These are phyloP conservation scores for Colletotrichum lindemuthianum DNA, from an alignment of 2,329 filamentous ascomycete species.

Conservation along the genomic window DNA sequence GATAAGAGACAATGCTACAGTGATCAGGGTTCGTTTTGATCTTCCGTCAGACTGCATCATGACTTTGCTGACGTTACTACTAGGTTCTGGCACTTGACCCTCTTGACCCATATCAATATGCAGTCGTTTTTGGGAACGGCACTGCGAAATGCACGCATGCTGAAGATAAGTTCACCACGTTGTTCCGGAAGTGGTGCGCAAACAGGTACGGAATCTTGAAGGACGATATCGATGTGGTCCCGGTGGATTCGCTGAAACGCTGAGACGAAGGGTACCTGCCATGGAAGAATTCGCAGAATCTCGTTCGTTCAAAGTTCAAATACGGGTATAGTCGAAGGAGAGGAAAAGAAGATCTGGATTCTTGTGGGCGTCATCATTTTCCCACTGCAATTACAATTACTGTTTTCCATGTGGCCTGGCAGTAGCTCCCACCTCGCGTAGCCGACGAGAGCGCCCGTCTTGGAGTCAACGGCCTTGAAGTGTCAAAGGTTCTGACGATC, in stretches of 20 bases:
- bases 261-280: accelerated
- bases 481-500: constrained; percentile 37
- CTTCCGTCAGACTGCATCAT: too few species aligned
- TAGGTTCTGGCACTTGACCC: background rate
- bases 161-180: background rate
- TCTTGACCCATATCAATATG: background rate
- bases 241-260: too few species aligned
- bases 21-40: background rate
- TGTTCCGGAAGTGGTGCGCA: background rate
- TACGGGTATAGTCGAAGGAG: too few species aligned
- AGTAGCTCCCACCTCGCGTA: constrained; percentile 40
- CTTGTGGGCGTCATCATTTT: too few species aligned
- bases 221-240: too few species aligned
- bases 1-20: background rate
- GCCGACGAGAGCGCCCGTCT: constrained; percentile 39
- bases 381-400: too few species aligned
- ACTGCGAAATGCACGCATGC: background rate
- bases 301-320: too few species aligned
- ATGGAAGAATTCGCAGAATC: too few species aligned
- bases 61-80: background rate
- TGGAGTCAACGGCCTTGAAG: constrained; percentile 38
- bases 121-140: background rate
- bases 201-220: background rate
- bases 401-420: too few species aligned
- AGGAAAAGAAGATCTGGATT: too few species aligned